Conservation (phyloP, 352 stramenopile genomes). For the Globisporangium nunn region DNA sequence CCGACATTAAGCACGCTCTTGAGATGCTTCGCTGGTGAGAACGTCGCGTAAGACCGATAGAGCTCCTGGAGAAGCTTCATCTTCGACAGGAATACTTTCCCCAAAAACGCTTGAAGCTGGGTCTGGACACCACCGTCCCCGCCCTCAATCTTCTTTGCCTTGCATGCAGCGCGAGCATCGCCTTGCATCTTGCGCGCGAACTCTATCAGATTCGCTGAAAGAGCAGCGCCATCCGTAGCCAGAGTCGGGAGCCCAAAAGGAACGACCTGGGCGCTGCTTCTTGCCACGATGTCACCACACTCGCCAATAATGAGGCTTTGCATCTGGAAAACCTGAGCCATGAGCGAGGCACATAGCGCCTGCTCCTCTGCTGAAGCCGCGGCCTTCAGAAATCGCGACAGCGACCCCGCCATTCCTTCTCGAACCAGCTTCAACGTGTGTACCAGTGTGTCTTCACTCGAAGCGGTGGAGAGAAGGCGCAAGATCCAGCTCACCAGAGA, state of each 20-base stretch:
- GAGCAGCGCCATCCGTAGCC: background rate
- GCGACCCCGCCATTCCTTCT: slow-evolving; percentile 24
- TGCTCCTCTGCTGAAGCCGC: slow-evolving; percentile 11
- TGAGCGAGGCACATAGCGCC: slow-evolving; percentile 10
- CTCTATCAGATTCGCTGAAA: slow-evolving; percentile 28
- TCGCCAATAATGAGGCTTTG: slow-evolving; percentile 28
- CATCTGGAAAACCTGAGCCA: slow-evolving; percentile 41
- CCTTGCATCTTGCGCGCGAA: slow-evolving; percentile 40
- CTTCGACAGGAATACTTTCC: slow-evolving; percentile 31
- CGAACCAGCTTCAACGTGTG: slow-evolving; percentile 57
- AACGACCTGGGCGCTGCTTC: slow-evolving; percentile 14
- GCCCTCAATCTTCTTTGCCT: background rate
- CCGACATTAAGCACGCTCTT: slow-evolving; percentile 34
- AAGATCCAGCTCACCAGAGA: slow-evolving; percentile 61
- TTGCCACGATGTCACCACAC: slow-evolving; percentile 6
- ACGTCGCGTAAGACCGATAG: slow-evolving; percentile 37
- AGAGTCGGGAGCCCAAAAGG: slow-evolving; percentile 13
- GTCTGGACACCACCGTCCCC: background rate
- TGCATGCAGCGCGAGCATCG: slow-evolving; percentile 6
- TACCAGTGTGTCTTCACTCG: slow-evolving; percentile 54
- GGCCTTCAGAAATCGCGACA: slow-evolving; percentile 5
- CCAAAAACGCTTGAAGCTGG: slow-evolving; percentile 9
- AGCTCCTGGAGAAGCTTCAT: slow-evolving; percentile 40
- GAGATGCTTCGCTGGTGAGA: slow-evolving; percentile 20
- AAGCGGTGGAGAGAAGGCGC: slow-evolving; percentile 51